phyloP scores from a whole-genome alignment of 2,329 filamentous ascomycete species.

The Teratosphaeria pseudoeucalypti region DNA sequence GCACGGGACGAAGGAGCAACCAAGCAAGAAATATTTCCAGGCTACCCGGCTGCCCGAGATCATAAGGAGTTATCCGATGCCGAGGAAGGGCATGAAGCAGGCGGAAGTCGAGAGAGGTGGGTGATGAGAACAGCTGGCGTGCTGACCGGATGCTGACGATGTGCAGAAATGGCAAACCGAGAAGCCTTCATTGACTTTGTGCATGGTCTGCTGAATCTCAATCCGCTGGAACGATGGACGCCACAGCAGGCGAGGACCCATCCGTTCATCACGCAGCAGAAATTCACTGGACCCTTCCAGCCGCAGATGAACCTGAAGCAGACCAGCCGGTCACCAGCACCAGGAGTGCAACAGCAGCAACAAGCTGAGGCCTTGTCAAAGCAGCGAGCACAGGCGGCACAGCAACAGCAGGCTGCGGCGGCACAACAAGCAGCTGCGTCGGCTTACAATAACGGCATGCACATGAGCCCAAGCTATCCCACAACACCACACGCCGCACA shows the following conservation, averaged over 20 bases:
- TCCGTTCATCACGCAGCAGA: slow-evolving; percentile 96
- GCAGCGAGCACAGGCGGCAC: slow-evolving; percentile 58
- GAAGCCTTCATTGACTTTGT: slow-evolving; percentile 98
- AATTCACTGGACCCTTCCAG: slow-evolving; percentile 91
- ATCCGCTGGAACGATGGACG: slow-evolving; percentile 92
- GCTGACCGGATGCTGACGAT: not conserved
- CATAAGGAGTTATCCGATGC: slow-evolving; percentile 96
- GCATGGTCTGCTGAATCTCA: slow-evolving; percentile 82
- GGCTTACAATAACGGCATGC: slow-evolving; percentile 19
- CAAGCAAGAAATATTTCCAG: slow-evolving; percentile 99
- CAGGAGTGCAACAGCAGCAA: slow-evolving; percentile 89
- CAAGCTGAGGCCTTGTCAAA: slow-evolving; percentile 91
- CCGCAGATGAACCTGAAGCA: slow-evolving; percentile 95
- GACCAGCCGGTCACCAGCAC: slow-evolving; percentile 78
- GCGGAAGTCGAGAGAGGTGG: slow-evolving; percentile 90
- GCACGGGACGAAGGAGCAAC: slow-evolving; percentile 93
- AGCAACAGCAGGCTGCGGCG: slow-evolving; percentile 34
- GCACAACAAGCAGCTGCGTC: slow-evolving; percentile 15
- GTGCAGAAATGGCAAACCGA: slow-evolving; percentile 91
- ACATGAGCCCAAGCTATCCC: slow-evolving; percentile 31
- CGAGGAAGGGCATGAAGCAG: slow-evolving; percentile 98
- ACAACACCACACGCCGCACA: slow-evolving; percentile 28
- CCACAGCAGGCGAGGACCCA: slow-evolving; percentile 95
- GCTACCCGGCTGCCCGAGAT: slow-evolving; percentile 91
- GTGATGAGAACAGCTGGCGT: slow-evolving; percentile 15